Evolutionary conservation across 169 alveolate genomes (phyloP).

Genomic region (Pseudocohnilembus persalinus): DNA sequence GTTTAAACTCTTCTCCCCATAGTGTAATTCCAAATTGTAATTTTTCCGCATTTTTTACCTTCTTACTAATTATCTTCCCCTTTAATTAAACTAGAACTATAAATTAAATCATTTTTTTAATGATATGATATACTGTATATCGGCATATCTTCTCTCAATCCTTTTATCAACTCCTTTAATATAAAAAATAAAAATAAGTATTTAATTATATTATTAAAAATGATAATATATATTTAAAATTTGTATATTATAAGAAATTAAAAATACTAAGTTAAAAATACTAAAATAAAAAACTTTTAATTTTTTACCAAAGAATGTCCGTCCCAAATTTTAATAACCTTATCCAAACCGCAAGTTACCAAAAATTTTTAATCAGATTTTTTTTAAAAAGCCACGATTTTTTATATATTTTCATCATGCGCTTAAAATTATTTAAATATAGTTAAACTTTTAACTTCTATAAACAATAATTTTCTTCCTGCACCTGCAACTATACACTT

Average conservation of each 20-base stretch:
- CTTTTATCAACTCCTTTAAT: background rate
- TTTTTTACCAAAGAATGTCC: background rate
- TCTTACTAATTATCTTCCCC: background rate
- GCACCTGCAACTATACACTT: background rate
- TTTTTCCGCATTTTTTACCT: background rate
- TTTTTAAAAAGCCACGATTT: too few relatives aligned
- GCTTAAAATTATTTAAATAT: background rate
- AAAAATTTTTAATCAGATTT: background rate
- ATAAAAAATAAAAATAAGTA: too few relatives aligned
- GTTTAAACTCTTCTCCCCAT: background rate
- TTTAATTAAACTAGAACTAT: too few relatives aligned
- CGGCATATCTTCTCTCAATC: background rate
- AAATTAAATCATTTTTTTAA: background rate
- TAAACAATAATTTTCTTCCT: background rate
- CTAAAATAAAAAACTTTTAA: too few relatives aligned
- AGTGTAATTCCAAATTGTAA: background rate
- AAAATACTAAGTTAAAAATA: background rate
- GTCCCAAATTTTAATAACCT: background rate
- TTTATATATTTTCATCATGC: background rate
- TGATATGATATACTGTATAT: too few relatives aligned
- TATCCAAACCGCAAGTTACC: background rate
- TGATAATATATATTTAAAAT: too few relatives aligned
- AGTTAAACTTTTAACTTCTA: background rate
- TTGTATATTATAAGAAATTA: too few relatives aligned
- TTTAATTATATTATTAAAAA: too few relatives aligned